These are phyloP conservation scores for Beauveria caledonica DNA, from an alignment of 2,329 filamentous ascomycete species.

Conservation along the genomic window DNA sequence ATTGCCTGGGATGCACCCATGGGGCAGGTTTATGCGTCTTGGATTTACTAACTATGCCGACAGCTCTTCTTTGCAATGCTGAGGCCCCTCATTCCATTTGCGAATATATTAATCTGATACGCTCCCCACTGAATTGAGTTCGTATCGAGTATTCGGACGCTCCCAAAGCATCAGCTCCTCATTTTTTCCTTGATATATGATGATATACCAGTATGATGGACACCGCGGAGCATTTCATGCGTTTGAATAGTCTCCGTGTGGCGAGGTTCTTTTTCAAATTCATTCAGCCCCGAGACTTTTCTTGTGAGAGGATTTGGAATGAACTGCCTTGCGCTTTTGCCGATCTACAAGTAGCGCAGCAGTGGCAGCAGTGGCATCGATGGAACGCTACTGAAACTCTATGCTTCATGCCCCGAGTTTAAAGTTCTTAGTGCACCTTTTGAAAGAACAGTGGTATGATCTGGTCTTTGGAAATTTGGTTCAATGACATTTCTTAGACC, in stretches of 20 bases:
- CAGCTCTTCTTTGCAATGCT: conserved; percentile 24
- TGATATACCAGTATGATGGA: not conserved
- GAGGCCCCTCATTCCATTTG: conserved; percentile 51
- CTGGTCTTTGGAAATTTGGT: too few species aligned
- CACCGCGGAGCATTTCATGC: not conserved
- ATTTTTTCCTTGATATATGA: not conserved
- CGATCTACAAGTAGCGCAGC: not conserved
- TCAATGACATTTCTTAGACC: too few species aligned
- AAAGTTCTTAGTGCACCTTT: not conserved
- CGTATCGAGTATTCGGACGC: too few species aligned
- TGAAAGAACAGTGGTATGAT: not conserved
- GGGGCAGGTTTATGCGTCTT: conserved; percentile 63
- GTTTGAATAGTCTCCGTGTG: not conserved
- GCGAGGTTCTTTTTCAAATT: not conserved
- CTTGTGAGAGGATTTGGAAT: not conserved
- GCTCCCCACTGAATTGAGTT: too few species aligned
- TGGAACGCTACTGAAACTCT: conserved; percentile 1
- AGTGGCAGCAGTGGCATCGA: not conserved
- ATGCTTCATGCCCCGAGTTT: not conserved
- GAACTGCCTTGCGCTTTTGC: not conserved
- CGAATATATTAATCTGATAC: too few species aligned
- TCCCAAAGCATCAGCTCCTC: not conserved
- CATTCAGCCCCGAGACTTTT: too few species aligned
- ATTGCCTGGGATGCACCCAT: conserved; percentile 75
- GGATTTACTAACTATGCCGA: conserved; percentile 66